Base-by-base conservation (phyloP, 2,329 filamentous ascomycete species). In the Botrytis pseudocinerea region DNA sequence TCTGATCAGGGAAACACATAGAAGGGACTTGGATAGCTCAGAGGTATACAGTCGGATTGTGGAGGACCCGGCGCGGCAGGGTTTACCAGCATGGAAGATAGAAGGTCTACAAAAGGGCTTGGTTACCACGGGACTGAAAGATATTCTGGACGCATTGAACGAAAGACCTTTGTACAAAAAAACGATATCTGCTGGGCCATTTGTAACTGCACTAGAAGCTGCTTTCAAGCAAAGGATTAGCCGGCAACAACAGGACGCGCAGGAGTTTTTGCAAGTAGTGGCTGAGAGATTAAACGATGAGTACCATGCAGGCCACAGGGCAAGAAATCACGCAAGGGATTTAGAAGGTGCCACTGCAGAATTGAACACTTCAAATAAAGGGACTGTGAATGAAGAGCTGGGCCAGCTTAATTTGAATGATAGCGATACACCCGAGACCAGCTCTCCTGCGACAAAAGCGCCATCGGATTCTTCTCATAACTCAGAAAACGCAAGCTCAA, bases 251-350 rank as follows among this genome's bases (percentile, higher is more conserved):
- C 96, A 99, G 82, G 96, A 99, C 84, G 96, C 96, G 18, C 96
- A 99, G 80, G 96, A 99, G 82, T 98, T 99, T 76, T 83, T 99
- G 72, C 96, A 99, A 83, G 91, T 98, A 68, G 92, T 99, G 20
- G 92, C 94, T 4, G 95, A 99, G 84, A 88, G 95, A 70, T 85
- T 99, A 72, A 94, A 93, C 79, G 96, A 99, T 80, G 96, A 99
- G 82, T 97, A 98, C 79, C 91, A 97, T 80, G 94, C 94, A 6
- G 94, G 94, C 1, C 87, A 89, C 78, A 89, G 92, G 80, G 94
- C 93, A 20, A 87, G 95, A 75, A 84, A 84, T 63, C 85, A 88
- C 73, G 89, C 89, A 5, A 84, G 81, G 65, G 82, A 77, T 77
- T 62, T 73, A n/a, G 66, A 48, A 32, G 25, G 68, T 51, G 40